phyloP scores from a whole-genome alignment of 257 asterid genomes.

The Handroanthus guayacan region DNA sequence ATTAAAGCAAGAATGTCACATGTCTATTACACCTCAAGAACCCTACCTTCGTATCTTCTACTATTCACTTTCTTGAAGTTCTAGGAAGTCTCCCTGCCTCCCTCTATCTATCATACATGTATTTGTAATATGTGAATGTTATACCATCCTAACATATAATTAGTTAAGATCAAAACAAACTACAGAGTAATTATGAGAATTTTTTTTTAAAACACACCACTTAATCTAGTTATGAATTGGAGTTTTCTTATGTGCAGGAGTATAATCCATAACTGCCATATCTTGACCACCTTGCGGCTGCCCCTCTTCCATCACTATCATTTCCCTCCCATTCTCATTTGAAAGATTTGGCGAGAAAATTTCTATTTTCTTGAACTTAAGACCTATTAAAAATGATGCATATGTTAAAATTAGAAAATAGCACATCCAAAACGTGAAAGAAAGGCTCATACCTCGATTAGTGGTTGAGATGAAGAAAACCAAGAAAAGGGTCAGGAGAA shows the following conservation, averaged over 20 bases:
- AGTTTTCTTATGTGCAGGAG: constrained; percentile 21
- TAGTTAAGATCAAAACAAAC: background rate
- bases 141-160: background rate
- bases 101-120: too few species aligned
- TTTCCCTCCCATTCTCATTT: too few species aligned
- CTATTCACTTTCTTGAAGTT: background rate
- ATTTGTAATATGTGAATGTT: background rate
- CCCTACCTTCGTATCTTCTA: background rate
- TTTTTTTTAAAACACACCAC: background rate
- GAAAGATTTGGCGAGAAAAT: too few species aligned
- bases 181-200: background rate
- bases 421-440: background rate
- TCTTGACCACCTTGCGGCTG: background rate
- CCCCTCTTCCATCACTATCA: background rate
- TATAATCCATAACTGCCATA: constrained; percentile 19
- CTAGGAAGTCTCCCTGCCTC: background rate
- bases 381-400: too few species aligned
- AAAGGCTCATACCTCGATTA: background rate
- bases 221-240: constrained; percentile 17
- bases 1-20: background rate
- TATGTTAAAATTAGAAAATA: too few species aligned
- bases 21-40: background rate
- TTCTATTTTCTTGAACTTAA: background rate
- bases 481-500: background rate
- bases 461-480: background rate